phyloP scores from a whole-genome alignment of 306 rosid species.

The Fagus sylvatica region DNA sequence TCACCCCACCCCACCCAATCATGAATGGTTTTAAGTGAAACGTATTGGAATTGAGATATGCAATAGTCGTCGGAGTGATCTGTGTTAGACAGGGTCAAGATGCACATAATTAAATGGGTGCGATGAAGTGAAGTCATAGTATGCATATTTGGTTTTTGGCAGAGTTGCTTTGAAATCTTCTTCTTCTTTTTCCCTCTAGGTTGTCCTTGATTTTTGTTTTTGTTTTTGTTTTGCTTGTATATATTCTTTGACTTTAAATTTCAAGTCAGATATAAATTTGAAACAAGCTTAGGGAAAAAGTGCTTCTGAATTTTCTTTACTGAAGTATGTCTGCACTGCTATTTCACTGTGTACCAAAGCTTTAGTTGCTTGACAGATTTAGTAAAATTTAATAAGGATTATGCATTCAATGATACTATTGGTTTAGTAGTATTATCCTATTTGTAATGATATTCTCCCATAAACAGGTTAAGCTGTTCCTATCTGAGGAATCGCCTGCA shows the following conservation, averaged over 20 bases:
- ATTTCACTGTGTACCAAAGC: background rate
- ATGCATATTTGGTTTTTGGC: background rate
- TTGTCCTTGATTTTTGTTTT: background rate
- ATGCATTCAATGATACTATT: background rate
- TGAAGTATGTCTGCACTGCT: background rate
- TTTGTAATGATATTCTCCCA: slow-evolving; percentile 3
- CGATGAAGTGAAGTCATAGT: slow-evolving; percentile 13
- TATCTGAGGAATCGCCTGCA: slow-evolving; percentile 80
- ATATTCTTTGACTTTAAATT: background rate
- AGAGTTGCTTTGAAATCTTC: slow-evolving; percentile 14
- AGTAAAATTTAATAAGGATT: background rate
- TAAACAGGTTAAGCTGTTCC: slow-evolving; percentile 69
- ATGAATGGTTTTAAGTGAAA: background rate
- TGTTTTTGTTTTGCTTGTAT: background rate
- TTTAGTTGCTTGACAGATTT: background rate
- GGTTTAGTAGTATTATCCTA: background rate
- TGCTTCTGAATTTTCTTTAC: background rate
- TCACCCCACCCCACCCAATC: no score
- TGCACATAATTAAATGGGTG: background rate
- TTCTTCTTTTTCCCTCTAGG: background rate
- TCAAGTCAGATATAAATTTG: background rate
- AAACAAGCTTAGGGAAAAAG: background rate
- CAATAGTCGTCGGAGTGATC: background rate
- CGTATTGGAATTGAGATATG: background rate
- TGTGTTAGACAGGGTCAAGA: slow-evolving; percentile 1